Conservation (phyloP, 2,329 filamentous ascomycete species). For the Sporothrix inflata region DNA sequence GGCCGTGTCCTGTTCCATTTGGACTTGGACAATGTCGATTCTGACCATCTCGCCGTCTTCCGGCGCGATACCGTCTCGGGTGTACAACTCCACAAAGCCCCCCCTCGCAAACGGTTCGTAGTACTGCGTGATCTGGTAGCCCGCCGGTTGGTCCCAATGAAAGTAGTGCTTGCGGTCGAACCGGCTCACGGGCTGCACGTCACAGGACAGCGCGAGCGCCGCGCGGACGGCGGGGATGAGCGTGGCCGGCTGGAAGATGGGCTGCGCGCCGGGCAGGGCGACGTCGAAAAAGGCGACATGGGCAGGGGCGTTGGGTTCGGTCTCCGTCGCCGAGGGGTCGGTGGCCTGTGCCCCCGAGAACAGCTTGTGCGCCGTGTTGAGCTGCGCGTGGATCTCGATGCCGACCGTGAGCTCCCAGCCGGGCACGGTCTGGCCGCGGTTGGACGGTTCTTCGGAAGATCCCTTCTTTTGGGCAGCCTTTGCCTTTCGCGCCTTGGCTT, state of each 20-base stretch:
- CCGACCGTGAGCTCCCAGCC: conserved; percentile 95
- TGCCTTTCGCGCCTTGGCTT: conserved; percentile 57
- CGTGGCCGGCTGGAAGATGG: conserved; percentile 79
- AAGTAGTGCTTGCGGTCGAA: conserved; percentile 99
- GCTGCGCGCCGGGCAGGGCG: conserved; percentile 86
- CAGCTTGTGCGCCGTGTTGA: conserved; percentile 86
- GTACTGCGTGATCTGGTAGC: conserved; percentile 98
- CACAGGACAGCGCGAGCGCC: conserved; percentile 80
- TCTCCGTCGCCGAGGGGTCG: conserved; percentile 54
- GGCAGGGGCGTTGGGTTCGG: conserved; percentile 74
- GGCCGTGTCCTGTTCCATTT: conserved; percentile 97
- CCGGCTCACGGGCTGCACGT: conserved; percentile 73
- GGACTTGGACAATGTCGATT: conserved; percentile 88
- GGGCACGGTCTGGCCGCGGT: conserved; percentile 55
- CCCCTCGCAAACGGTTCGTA: conserved; percentile 73
- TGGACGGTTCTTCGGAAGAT: conserved; percentile 51
- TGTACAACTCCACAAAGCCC: conserved; percentile 70
- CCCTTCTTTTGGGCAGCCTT: conserved; percentile 37
- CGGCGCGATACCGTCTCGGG: conserved; percentile 77
- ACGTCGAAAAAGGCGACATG: conserved; percentile 88
- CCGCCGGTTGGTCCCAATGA: conserved; percentile 95
- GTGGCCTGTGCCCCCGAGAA: conserved; percentile 69
- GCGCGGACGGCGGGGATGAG: conserved; percentile 89
- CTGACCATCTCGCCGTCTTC: conserved; percentile 71
- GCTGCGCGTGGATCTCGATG: conserved; percentile 95